A percentile compares a stretch with the other conserved stretches of the same genome.
Conservation (phyloP, 345 rosid species). For the Citrus sp. region DNA sequence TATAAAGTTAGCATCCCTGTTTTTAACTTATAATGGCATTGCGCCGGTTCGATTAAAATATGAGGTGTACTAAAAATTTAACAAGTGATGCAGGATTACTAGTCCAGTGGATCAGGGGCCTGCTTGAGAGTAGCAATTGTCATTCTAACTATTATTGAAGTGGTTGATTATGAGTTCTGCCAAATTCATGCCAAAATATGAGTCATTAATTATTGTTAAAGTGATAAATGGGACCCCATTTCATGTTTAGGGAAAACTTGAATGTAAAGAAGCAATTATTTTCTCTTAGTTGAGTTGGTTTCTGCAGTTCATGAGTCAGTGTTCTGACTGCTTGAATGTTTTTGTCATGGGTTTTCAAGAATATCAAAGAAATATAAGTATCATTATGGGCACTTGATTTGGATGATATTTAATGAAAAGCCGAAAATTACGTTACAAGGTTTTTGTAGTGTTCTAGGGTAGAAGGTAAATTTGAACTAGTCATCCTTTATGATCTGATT, state of each 20-base stretch:
- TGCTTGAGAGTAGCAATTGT: neutral
- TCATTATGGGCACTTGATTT: neutral
- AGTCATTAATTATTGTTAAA: neutral
- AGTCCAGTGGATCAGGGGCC: neutral
- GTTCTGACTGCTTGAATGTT: conserved; percentile 17
- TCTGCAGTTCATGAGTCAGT: conserved; percentile 19
- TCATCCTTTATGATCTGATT: neutral
- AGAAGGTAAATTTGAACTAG: neutral
- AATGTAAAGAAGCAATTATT: conserved; percentile 3
- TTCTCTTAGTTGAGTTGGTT: conserved; percentile 12
- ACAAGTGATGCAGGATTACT: neutral
- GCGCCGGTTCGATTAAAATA: neutral
- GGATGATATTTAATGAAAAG: neutral
- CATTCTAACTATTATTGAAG: neutral
- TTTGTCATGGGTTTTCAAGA: conserved; percentile 14
- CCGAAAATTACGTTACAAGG: neutral
- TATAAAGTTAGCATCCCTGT: neutral
- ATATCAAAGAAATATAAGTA: neutral
- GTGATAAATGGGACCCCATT: conserved; percentile 14
- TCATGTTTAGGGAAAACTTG: conserved; percentile 12
- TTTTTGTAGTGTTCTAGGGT: neutral
- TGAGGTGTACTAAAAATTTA: neutral
- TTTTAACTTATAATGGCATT: neutral
- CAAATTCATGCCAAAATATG: neutral
- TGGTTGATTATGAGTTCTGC: neutral